phyloP scores from a whole-genome alignment of 2,329 filamentous ascomycete genomes.

The Chaetomiaceae sp. region DNA sequence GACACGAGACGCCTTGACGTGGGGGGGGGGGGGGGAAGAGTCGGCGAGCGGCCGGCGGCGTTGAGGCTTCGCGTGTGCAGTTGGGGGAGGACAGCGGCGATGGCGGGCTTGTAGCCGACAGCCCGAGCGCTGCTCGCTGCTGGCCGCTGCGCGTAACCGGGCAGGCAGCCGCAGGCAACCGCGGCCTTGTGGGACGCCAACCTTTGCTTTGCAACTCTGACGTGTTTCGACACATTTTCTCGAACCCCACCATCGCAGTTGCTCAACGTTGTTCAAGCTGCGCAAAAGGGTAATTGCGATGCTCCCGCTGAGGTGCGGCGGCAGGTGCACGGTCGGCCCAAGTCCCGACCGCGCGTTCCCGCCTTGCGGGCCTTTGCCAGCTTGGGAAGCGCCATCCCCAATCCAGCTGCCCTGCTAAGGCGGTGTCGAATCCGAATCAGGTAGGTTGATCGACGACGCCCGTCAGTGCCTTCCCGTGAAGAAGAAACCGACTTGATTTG shows the following conservation, averaged over 20 bases:
- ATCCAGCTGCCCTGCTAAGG: background rate
- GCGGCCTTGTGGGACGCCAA: background rate
- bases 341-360: background rate
- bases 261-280: background rate
- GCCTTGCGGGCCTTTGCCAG: background rate
- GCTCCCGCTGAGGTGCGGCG: background rate
- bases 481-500: too few relatives aligned
- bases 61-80: background rate
- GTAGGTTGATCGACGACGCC: background rate
- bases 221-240: slow-evolving; percentile 9
- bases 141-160: background rate
- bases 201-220: background rate
- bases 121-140: background rate
- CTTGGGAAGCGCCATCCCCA: background rate
- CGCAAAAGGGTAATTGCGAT: background rate
- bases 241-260: background rate
- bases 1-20: too few relatives aligned
- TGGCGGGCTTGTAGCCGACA: background rate
- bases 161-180: background rate
- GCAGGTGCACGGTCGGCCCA: too few relatives aligned
- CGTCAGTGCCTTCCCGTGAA: background rate
- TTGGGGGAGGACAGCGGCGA: background rate
- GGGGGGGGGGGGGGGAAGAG: too few relatives aligned
- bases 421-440: background rate
- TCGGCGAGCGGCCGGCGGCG: too few relatives aligned